phyloP scores from a whole-genome alignment of 345 rosid genomes.

The Pseudoturritis turrita region DNA sequence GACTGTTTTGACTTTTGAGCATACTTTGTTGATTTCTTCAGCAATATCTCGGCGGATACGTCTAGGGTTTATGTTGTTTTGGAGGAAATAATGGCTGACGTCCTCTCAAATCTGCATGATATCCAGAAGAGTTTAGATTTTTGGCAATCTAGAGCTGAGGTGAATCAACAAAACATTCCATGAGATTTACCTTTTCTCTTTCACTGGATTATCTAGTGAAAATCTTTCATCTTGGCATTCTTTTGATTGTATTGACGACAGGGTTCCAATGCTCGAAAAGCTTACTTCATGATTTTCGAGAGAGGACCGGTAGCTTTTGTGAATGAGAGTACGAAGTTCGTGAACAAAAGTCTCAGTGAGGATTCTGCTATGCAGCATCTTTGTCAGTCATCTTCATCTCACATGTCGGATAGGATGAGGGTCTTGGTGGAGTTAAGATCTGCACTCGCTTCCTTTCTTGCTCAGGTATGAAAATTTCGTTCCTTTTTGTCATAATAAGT shows the following conservation, averaged over 20 bases:
- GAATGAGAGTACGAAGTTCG: conserved; percentile 43
- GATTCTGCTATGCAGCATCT: conserved; percentile 52
- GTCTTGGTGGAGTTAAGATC: conserved; percentile 54
- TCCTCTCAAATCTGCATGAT: conserved; percentile 51
- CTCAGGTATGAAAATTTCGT: conserved; percentile 48
- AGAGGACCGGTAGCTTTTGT: conserved; percentile 86
- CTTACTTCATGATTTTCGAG: conserved; percentile 76
- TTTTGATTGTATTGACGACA: conserved; percentile 15
- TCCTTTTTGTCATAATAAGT: neutral
- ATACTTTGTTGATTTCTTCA: conserved; percentile 2
- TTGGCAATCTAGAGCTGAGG: conserved; percentile 84
- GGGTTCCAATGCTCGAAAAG: conserved; percentile 68
- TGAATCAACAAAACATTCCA: conserved; percentile 23
- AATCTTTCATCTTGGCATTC: neutral
- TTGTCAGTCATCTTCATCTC: conserved; percentile 55
- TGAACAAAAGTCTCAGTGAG: conserved; percentile 39
- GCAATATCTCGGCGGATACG: conserved; percentile 40
- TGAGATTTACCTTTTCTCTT: conserved; percentile 6
- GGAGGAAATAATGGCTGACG: conserved; percentile 61
- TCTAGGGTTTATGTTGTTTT: conserved; percentile 48
- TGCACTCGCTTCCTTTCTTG: conserved; percentile 73
- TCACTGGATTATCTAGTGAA: neutral
- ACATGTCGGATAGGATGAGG: conserved; percentile 63
- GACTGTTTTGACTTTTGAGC: conserved; percentile 24
- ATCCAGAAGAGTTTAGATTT: conserved; percentile 71